These are phyloP conservation scores for Exophiala dermatitidis DNA, from an alignment of 2,329 filamentous ascomycete species.

Conservation along the genomic window DNA sequence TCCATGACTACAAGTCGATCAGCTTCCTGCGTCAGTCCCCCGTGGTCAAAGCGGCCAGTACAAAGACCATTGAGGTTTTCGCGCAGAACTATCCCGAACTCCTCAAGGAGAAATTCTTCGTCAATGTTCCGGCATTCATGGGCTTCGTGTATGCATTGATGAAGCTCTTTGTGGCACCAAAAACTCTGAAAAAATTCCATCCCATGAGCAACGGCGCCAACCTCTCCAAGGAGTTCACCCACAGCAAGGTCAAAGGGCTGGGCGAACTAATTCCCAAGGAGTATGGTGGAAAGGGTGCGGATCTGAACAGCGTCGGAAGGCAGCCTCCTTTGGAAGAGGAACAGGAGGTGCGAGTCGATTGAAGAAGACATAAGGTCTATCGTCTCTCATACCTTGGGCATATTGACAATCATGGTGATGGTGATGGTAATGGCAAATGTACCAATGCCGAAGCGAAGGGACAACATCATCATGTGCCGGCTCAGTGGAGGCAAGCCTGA, in stretches of 20 bases:
- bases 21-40: slow-evolving; percentile 79
- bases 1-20: slow-evolving; percentile 87
- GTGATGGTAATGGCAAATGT: too few species aligned
- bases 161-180: slow-evolving; percentile 66
- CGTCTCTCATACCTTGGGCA: too few species aligned
- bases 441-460: too few species aligned
- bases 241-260: slow-evolving; percentile 34
- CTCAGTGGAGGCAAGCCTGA: too few species aligned
- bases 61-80: slow-evolving; percentile 75
- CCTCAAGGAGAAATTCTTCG: slow-evolving; percentile 85
- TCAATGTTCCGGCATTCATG: slow-evolving; percentile 89
- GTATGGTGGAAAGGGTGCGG: slow-evolving; percentile 70
- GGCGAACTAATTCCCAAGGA: slow-evolving; percentile 60
- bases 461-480: too few species aligned
- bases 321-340: slow-evolving; percentile 16
- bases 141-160: slow-evolving; percentile 73
- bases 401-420: too few species aligned
- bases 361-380: too few species aligned
- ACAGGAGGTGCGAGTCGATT: not conserved
- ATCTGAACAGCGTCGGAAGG: slow-evolving; percentile 29
- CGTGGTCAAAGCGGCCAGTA: slow-evolving; percentile 65
- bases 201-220: slow-evolving; percentile 66
- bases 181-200: slow-evolving; percentile 72
- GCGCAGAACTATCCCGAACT: slow-evolving; percentile 82
- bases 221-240: slow-evolving; percentile 54